Percentiles rank a stretch among this genome's conserved stretches.
Conservation (phyloP, 305 asterid genomes). For the Fraxinus albicans region DNA sequence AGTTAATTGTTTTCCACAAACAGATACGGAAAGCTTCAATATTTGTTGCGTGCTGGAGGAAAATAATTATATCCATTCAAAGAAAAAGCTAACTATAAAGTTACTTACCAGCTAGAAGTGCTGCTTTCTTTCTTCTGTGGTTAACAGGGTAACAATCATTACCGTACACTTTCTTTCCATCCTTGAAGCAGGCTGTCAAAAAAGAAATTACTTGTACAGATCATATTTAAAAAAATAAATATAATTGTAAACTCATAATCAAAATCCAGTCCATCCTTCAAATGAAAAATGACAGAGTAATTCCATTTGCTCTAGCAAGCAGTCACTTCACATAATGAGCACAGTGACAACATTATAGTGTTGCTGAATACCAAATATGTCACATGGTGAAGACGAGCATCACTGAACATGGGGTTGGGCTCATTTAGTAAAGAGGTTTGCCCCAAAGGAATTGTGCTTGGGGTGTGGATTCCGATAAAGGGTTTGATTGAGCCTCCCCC, state of each 20-base stretch:
- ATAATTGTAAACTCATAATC: background rate
- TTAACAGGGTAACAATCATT: slow-evolving; percentile 42
- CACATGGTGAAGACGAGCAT: background rate
- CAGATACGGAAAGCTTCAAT: background rate
- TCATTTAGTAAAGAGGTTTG: background rate
- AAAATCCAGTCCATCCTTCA: background rate
- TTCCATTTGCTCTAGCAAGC: background rate
- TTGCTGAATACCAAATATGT: background rate
- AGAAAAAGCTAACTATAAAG: background rate
- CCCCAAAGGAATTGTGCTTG: background rate
- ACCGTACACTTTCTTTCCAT: slow-evolving; percentile 58
- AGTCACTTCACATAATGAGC: background rate
- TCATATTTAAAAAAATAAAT: background rate
- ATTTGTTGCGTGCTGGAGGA: background rate
- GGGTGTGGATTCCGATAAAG: background rate
- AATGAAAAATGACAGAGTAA: background rate
- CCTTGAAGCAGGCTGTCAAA: slow-evolving; percentile 53
- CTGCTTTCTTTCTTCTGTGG: slow-evolving; percentile 38
- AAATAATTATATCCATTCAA: background rate
- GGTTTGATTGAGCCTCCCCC: background rate
- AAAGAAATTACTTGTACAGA: background rate
- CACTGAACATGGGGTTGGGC: background rate
- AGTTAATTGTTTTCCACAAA: background rate
- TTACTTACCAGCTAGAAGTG: slow-evolving; percentile 54
- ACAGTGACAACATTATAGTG: background rate